These are phyloP conservation scores for Protostelium mycophagum DNA, from an alignment of 78 protist species.

Conservation along the genomic window DNA sequence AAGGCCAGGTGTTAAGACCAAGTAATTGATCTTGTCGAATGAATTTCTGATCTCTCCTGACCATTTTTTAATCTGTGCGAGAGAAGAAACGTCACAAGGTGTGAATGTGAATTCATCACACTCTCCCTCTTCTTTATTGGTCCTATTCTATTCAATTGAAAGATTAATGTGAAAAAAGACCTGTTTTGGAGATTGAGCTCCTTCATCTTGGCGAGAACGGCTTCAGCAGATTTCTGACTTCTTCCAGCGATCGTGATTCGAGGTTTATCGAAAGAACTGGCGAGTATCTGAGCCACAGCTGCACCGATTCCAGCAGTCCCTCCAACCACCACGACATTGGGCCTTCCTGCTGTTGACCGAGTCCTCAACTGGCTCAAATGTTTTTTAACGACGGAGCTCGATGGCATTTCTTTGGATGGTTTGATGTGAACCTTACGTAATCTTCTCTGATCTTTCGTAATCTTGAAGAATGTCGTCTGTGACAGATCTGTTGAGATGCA, in stretches of 20 bases:
- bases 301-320: not conserved
- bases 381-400: too few relatives aligned
- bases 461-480: too few relatives aligned
- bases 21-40: not conserved
- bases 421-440: too few relatives aligned
- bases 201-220: not conserved
- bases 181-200: not conserved
- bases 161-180: not conserved
- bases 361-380: too few relatives aligned
- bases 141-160: not conserved
- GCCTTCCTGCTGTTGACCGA: not conserved
- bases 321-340: not conserved
- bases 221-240: not conserved
- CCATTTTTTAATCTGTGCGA: not conserved
- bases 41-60: not conserved
- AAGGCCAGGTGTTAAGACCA: conserved; percentile 9
- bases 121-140: not conserved
- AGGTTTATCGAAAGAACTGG: not conserved
- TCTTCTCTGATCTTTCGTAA: too few relatives aligned
- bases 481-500: too few relatives aligned
- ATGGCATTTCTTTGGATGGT: too few relatives aligned
- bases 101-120: not conserved
- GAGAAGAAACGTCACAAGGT: not conserved
- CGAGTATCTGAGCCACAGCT: not conserved
- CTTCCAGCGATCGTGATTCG: not conserved